These are phyloP conservation scores for Drosera spatulata DNA, from an alignment of 179 eudicot genomes.

Conservation along the genomic window DNA sequence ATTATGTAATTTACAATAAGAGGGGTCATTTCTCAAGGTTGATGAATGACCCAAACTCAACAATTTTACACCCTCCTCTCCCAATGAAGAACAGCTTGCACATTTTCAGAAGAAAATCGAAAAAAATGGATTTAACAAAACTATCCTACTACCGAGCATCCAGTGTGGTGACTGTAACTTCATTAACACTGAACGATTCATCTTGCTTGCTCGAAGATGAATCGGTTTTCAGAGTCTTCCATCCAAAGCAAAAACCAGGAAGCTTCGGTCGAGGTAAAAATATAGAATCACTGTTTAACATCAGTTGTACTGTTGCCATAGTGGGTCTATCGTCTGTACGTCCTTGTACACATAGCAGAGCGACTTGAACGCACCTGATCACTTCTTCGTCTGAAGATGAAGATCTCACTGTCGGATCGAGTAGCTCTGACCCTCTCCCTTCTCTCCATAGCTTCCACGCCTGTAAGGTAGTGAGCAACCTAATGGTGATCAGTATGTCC, in stretches of 20 bases:
- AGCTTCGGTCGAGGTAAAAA: conserved; percentile 14
- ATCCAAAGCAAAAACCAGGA: conserved; percentile 12
- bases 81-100: too few species aligned
- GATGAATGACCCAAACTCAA: too few species aligned
- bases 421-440: conserved; percentile 18
- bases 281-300: conserved; percentile 13
- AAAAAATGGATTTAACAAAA: too few species aligned
- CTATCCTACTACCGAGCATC: conserved; percentile 16
- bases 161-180: conserved; percentile 24
- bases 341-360: conserved; percentile 29
- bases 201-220: conserved; percentile 11
- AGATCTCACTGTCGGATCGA: conserved; percentile 11
- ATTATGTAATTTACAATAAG: too few species aligned
- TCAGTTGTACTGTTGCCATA: conserved; percentile 6
- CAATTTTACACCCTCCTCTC: too few species aligned
- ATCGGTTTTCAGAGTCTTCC: background rate
- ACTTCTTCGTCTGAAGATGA: conserved; percentile 11
- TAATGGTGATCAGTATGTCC: too few species aligned
- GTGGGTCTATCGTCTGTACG: conserved; percentile 22
- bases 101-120: background rate
- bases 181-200: conserved; percentile 19
- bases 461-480: conserved; percentile 8
- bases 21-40: too few species aligned
- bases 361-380: conserved; percentile 26
- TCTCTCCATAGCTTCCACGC: conserved; percentile 51